phyloP scores from a whole-genome alignment of 345 rosid species.

The Geranium brycei region DNA sequence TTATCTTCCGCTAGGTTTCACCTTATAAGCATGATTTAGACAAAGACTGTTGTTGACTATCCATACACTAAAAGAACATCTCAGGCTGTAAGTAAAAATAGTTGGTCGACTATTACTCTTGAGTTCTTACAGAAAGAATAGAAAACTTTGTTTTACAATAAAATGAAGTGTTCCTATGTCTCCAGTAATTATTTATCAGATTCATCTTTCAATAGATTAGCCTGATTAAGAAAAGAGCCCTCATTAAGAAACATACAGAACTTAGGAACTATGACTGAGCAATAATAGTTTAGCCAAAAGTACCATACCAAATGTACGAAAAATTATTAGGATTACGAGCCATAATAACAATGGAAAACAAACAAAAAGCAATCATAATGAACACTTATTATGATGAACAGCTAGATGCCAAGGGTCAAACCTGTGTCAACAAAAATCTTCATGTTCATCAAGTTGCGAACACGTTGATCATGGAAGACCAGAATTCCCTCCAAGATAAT shows the following conservation, averaged over 20 bases:
- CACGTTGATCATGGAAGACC: slow-evolving; percentile 82
- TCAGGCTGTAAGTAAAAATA: not conserved
- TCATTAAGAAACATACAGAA: not conserved
- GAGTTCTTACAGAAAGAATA: too few relatives aligned
- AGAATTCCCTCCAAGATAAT: slow-evolving; percentile 95
- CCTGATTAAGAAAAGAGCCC: too few relatives aligned
- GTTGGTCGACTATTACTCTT: not conserved
- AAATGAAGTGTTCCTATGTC: too few relatives aligned
- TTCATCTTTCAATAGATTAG: too few relatives aligned
- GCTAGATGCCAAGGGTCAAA: slow-evolving; percentile 15
- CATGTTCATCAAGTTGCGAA: slow-evolving; percentile 89
- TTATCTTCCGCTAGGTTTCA: not conserved
- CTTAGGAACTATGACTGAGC: not conserved
- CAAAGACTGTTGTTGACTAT: not conserved
- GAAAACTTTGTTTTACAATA: too few relatives aligned
- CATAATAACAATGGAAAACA: not conserved
- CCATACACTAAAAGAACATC: not conserved
- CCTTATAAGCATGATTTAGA: not conserved
- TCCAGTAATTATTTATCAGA: too few relatives aligned
- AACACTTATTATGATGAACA: slow-evolving; percentile 4
- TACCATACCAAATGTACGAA: not conserved
- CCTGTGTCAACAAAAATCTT: slow-evolving; percentile 98
- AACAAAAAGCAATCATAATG: not conserved
- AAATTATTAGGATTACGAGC: not conserved
- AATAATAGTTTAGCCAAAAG: not conserved